A percentile compares a stretch with the other conserved stretches of the same genome.
Conservation (phyloP, 1,284 basidiomycete genomes). For the Boletellus deceptivus region DNA sequence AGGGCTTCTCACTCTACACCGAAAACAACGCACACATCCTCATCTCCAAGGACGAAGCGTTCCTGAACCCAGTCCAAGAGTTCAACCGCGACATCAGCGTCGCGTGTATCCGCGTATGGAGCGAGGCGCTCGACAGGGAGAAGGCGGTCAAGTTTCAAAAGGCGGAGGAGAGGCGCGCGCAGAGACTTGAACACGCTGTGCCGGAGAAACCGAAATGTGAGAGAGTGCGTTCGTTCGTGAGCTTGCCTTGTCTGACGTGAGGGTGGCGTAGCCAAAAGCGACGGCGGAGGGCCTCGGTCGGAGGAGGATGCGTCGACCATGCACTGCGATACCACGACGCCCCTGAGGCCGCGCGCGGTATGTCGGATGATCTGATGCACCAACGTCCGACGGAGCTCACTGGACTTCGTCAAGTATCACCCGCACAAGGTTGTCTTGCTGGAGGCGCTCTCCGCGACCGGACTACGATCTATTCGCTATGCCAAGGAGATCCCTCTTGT, state of each 20-base stretch:
- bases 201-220: slow-evolving; percentile 20
- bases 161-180: slow-evolving; percentile 38
- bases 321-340: slow-evolving; percentile 5
- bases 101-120: slow-evolving; percentile 86
- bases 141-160: slow-evolving; percentile 63
- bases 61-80: slow-evolving; percentile 97
- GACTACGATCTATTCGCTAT: slow-evolving; percentile 94
- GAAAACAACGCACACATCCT: slow-evolving; percentile 87
- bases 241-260: slow-evolving; percentile 1
- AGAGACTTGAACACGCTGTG: slow-evolving; percentile 29
- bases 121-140: slow-evolving; percentile 66
- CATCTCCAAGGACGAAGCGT: slow-evolving; percentile 77
- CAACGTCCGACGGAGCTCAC: slow-evolving; percentile 1
- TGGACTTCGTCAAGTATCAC: slow-evolving; percentile 38
- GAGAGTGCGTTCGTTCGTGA: slow-evolving; percentile 19
- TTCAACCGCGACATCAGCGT: slow-evolving; percentile 96
- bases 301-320: not conserved
- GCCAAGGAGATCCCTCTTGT: slow-evolving; percentile 95
- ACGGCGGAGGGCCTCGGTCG: slow-evolving; percentile 1
- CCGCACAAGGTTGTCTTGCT: slow-evolving; percentile 78
- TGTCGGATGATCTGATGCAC: slow-evolving; percentile 7
- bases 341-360: slow-evolving; percentile 22
- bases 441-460: slow-evolving; percentile 96
- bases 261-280: slow-evolving; percentile 1
- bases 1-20: slow-evolving; percentile 77